A percentile compares a stretch with the other conserved stretches of the same genome.
Conservation (phyloP, 768 basidiomycete species). For the Tremella fuciformis region DNA sequence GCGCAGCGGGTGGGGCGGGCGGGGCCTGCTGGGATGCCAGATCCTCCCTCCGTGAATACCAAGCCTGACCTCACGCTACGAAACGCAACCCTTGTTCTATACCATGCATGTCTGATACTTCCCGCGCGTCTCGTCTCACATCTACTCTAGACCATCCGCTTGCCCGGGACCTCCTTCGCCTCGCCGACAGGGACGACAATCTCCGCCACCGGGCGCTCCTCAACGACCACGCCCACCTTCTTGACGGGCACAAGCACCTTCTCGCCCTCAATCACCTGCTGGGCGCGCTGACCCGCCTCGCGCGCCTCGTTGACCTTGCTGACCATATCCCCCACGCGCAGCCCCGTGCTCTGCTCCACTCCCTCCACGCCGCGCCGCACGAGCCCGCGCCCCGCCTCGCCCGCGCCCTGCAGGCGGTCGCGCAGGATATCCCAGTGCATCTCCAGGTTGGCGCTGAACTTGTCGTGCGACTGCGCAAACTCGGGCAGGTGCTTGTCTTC, state of each 20-base stretch:
- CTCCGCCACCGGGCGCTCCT: constrained; percentile 48
- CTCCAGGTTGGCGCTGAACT: constrained; percentile 32
- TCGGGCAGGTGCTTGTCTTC: constrained; percentile 70
- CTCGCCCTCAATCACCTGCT: constrained; percentile 13
- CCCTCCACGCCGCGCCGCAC: constrained; percentile 58
- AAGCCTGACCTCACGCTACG: not conserved
- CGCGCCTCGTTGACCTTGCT: constrained; percentile 25
- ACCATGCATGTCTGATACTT: not conserved
- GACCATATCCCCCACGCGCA: constrained; percentile 64
- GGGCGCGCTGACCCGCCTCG: constrained; percentile 15
- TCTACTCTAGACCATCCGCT: constrained; percentile 22
- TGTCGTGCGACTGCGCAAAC: constrained; percentile 63
- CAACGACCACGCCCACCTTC: constrained; percentile 47
- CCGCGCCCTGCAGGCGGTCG: constrained; percentile 58
- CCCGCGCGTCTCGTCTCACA: constrained; percentile 1
- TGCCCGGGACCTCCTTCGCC: constrained; percentile 9
- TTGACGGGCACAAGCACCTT: constrained; percentile 3
- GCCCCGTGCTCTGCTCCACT: constrained; percentile 68
- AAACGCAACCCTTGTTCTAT: not conserved
- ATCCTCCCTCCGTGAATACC: constrained; percentile 38
- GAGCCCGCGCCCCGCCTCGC: constrained; percentile 41
- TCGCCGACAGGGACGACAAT: constrained; percentile 36
- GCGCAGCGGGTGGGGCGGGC: constrained; percentile 76
- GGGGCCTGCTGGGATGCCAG: constrained; percentile 72
- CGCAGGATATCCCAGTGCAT: constrained; percentile 53